Evolutionary conservation across 768 basidiomycete species (phyloP).

Genomic region (Boletus sp.): DNA sequence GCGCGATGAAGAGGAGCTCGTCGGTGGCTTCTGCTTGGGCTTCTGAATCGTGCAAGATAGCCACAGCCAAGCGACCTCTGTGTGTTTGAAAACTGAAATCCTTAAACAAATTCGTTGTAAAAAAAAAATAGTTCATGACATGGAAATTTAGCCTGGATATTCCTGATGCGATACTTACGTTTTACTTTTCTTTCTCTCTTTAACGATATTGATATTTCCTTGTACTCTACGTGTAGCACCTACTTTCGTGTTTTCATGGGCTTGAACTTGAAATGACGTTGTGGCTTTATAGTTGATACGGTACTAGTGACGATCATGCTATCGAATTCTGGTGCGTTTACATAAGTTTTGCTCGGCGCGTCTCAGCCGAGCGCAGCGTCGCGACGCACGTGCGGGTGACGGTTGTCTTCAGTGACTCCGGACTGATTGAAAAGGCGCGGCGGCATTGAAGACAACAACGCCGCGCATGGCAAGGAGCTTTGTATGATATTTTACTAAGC

Average conservation of each 20-base stretch:
- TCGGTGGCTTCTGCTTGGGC: constrained; percentile 4
- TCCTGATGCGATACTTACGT: not conserved
- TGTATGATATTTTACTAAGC: too few relatives aligned
- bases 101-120: not conserved
- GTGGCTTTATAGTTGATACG: not conserved
- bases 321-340: too few relatives aligned
- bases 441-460: not conserved
- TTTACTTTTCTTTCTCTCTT: not conserved
- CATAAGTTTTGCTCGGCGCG: too few relatives aligned
- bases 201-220: not conserved
- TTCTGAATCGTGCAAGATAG: constrained; percentile 8
- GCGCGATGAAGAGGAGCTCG: constrained; percentile 2
- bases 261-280: not conserved
- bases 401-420: too few relatives aligned
- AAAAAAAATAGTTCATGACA: not conserved
- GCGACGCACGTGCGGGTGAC: not conserved
- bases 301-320: not conserved
- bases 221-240: not conserved
- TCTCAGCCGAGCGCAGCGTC: too few relatives aligned
- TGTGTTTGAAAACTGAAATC: constrained; percentile 11
- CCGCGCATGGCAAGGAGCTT: too few relatives aligned
- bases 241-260: not conserved
- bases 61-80: constrained; percentile 17
- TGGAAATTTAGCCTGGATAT: not conserved
- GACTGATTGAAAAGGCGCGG: not conserved